phyloP scores from a whole-genome alignment of 179 eudicot species.

The Camellia oleifera region DNA sequence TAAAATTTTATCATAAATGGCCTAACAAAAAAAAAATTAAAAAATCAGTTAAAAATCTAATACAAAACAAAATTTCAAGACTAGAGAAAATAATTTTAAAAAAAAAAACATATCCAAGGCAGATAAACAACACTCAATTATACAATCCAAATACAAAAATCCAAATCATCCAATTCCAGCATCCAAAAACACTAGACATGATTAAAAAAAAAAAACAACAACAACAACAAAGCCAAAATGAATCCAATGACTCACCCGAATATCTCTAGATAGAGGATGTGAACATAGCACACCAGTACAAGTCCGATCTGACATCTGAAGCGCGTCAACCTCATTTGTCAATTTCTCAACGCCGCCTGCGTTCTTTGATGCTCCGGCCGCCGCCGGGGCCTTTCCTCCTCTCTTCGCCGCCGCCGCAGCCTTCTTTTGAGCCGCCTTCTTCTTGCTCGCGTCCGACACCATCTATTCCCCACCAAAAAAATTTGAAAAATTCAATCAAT shows the following conservation, averaged over 20 bases:
- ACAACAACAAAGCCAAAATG: background rate
- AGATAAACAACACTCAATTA: background rate
- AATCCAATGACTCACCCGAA: constrained; percentile 47
- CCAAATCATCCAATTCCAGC: no score
- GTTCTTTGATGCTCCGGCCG: constrained; percentile 26
- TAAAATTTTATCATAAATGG: background rate
- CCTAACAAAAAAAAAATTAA: background rate
- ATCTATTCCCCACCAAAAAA: constrained; percentile 29
- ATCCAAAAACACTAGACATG: no score
- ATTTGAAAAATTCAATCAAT: background rate
- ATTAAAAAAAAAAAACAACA: background rate
- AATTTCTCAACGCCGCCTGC: constrained; percentile 30
- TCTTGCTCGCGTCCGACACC: constrained; percentile 95
- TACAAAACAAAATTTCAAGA: background rate
- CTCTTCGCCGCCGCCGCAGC: constrained; percentile 96
- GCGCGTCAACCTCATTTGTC: constrained; percentile 42
- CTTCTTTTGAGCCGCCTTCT: constrained; percentile 95
- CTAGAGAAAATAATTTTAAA: background rate
- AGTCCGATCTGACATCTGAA: constrained; percentile 80
- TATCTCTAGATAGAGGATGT: constrained; percentile 86
- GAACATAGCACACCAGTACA: constrained; percentile 90
- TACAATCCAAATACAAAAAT: background rate
- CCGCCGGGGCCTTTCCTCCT: constrained; percentile 64
- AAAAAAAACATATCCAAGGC: background rate
- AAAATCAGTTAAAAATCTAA: background rate